These are phyloP conservation scores for Pouteria glomerata DNA, from an alignment of 148 eudicot species.

Conservation along the genomic window DNA sequence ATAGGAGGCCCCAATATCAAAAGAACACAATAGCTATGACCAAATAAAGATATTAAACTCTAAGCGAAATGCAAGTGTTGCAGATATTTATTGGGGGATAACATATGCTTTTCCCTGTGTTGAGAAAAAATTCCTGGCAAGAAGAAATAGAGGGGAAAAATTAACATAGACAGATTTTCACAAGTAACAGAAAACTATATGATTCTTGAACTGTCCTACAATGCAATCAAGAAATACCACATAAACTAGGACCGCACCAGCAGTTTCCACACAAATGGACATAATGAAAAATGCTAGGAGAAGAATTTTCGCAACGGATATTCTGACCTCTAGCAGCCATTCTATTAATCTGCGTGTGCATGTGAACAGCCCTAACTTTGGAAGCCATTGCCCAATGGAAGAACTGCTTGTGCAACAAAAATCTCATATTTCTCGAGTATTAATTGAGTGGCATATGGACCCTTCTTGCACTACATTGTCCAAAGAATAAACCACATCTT, in stretches of 20 bases:
- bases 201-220: not conserved
- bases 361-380: constrained; percentile 73
- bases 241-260: not conserved
- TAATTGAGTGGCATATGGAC: constrained; percentile 66
- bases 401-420: constrained; percentile 83
- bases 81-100: not conserved
- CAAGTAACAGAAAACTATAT: not conserved
- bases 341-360: constrained; percentile 77
- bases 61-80: not conserved
- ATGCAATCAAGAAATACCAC: not conserved
- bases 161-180: constrained; percentile 2
- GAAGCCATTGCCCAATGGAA: constrained; percentile 65
- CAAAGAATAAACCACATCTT: constrained; percentile 75
- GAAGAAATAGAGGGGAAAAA: not conserved
- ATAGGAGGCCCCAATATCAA: not conserved
- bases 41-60: not conserved
- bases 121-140: not conserved
- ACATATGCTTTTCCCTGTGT: not conserved
- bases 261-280: not conserved
- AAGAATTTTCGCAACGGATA: constrained; percentile 28
- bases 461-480: constrained; percentile 93
- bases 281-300: not conserved
- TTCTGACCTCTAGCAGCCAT: constrained; percentile 79
- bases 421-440: constrained; percentile 78
- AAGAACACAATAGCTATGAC: not conserved